Percentiles rank a stretch among this genome's conserved stretches.
These are phyloP conservation scores for Mycena capillaripes DNA, from an alignment of 768 basidiomycete genomes.

Conservation along the genomic window DNA sequence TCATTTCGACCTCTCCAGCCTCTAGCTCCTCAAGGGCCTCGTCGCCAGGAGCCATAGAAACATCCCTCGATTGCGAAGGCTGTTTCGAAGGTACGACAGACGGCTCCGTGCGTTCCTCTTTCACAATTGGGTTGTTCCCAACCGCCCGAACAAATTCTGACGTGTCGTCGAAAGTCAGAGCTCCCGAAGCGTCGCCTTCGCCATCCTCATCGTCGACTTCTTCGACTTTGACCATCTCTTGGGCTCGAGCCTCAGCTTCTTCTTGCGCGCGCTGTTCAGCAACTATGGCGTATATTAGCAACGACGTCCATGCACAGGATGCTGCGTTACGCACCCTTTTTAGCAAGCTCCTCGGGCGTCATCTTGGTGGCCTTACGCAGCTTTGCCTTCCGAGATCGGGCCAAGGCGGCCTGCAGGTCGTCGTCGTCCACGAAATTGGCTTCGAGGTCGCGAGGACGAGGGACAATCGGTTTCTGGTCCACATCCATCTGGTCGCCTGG, in stretches of 20 bases:
- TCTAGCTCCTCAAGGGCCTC: conserved; percentile 81
- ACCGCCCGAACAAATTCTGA: conserved; percentile 95
- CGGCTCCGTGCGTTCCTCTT: conserved; percentile 61
- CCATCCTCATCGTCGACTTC: conserved; percentile 58
- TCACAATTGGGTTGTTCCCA: conserved; percentile 71
- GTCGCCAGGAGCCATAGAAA: conserved; percentile 72
- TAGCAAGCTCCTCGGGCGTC: conserved; percentile 86
- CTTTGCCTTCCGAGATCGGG: conserved; percentile 87
- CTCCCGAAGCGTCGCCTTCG: conserved; percentile 60
- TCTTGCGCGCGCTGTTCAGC: conserved; percentile 72
- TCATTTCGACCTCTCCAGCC: conserved; percentile 83
- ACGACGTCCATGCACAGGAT: background rate
- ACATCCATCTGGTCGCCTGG: conserved; percentile 81
- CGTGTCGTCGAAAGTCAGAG: conserved; percentile 94
- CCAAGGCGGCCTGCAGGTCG: conserved; percentile 94
- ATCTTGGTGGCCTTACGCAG: conserved; percentile 82
- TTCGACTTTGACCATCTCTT: conserved; percentile 61
- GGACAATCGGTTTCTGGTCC: conserved; percentile 79
- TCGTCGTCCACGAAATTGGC: conserved; percentile 98
- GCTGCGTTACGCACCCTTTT: conserved; percentile 67
- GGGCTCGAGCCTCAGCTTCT: conserved; percentile 56
- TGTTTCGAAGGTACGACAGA: conserved; percentile 41
- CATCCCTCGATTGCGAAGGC: conserved; percentile 59
- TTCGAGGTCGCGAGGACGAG: conserved; percentile 81
- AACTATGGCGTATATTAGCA: conserved; percentile 57